Percentiles rank a stretch among this genome's conserved stretches.
These are phyloP conservation scores for Kodamaea leandrae DNA, from an alignment of 805 yeast species.

Conservation along the genomic window DNA sequence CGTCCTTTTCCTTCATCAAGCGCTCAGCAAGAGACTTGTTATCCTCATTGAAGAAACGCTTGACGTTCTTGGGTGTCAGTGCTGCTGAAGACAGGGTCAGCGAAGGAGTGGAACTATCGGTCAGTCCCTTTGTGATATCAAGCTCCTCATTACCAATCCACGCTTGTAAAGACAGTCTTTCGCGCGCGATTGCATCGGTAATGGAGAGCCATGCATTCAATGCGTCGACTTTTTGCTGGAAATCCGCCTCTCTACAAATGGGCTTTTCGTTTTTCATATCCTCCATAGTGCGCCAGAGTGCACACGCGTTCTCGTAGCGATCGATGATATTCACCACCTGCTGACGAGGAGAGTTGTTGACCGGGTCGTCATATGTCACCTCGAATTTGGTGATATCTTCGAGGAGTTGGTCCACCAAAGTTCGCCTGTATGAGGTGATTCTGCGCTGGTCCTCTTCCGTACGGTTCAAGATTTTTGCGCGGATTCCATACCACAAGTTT, in stretches of 20 bases:
- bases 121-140: constrained; percentile 51
- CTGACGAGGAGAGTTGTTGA: constrained; percentile 28
- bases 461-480: constrained; percentile 79
- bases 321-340: constrained; percentile 59
- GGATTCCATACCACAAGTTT: constrained; percentile 82
- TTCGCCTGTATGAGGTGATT: constrained; percentile 64
- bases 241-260: constrained; percentile 58
- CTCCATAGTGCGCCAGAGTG: constrained; percentile 72
- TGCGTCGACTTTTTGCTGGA: constrained; percentile 67
- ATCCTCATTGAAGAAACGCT: constrained; percentile 53
- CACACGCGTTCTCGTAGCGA: constrained; percentile 63
- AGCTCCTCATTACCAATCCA: constrained; percentile 87
- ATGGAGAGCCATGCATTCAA: constrained; percentile 81
- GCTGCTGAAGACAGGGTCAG: constrained; percentile 16
- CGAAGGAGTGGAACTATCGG: constrained; percentile 16
- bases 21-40: constrained; percentile 74
- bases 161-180: constrained; percentile 54
- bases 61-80: constrained; percentile 13
- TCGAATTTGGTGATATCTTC: constrained; percentile 67
- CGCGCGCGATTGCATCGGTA: constrained; percentile 63
- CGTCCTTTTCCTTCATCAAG: constrained; percentile 75
- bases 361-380: constrained; percentile 42
- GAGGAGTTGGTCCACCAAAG: constrained; percentile 68
- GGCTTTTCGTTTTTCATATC: constrained; percentile 83
- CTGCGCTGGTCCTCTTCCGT: constrained; percentile 75